Conservation (phyloP, 1,284 basidiomycete species). For the Microbotryomycetes sp. region DNA sequence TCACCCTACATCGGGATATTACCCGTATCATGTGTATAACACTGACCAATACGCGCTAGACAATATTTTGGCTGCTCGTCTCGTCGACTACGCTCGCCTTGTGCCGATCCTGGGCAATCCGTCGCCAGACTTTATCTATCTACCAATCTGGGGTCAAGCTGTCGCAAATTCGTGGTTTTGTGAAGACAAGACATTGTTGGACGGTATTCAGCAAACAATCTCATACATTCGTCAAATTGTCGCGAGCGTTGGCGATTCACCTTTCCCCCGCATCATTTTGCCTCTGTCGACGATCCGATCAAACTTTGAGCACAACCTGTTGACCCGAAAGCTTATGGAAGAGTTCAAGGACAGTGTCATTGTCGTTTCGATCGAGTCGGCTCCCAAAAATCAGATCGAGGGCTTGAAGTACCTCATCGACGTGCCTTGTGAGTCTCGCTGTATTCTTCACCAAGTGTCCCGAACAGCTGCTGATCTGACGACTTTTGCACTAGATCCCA, state of each 20-base stretch:
- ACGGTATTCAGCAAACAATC: slow-evolving; percentile 23
- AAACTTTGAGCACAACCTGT: slow-evolving; percentile 20
- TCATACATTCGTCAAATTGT: slow-evolving; percentile 26
- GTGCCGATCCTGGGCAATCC: slow-evolving; percentile 23
- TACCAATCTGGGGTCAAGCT: slow-evolving; percentile 26
- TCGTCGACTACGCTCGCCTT: slow-evolving; percentile 19
- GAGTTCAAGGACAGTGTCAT: slow-evolving; percentile 29
- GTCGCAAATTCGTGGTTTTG: slow-evolving; percentile 31
- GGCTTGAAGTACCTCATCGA: slow-evolving; percentile 30
- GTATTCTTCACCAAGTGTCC: too few species aligned
- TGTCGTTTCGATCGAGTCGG: slow-evolving; percentile 32
- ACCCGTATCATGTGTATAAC: slow-evolving; percentile 27
- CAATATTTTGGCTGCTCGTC: slow-evolving; percentile 28
- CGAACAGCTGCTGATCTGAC: not conserved
- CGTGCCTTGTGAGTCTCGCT: slow-evolving; percentile 21
- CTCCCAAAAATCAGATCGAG: slow-evolving; percentile 21
- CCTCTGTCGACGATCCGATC: slow-evolving; percentile 24
- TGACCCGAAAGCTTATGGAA: slow-evolving; percentile 28
- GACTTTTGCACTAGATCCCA: slow-evolving; percentile 15
- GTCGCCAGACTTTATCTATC: slow-evolving; percentile 32
- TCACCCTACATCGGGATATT: slow-evolving; percentile 5
- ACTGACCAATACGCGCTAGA: slow-evolving; percentile 31
- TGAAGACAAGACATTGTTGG: slow-evolving; percentile 9
- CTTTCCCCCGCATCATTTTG: slow-evolving; percentile 28
- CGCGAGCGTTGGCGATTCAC: slow-evolving; percentile 17